These are phyloP conservation scores for Cyberlindnera euphorbiiphila DNA, from an alignment of 805 yeast genomes.

Conservation along the genomic window DNA sequence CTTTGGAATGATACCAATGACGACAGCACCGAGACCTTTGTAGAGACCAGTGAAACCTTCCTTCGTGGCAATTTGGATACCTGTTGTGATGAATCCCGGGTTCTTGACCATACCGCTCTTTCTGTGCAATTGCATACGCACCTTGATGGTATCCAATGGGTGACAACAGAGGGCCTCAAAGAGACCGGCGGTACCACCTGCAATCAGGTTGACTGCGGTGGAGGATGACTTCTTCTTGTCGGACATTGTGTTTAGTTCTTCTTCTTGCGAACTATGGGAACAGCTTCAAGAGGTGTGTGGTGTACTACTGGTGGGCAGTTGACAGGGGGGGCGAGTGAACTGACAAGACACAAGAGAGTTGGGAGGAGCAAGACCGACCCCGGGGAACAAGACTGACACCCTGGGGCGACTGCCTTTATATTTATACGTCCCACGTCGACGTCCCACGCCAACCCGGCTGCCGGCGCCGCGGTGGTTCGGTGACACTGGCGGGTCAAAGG, in stretches of 20 bases:
- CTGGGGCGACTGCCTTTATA: too few relatives aligned
- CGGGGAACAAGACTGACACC: too few relatives aligned
- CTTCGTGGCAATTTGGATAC: slow-evolving; percentile 66
- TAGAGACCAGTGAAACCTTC: slow-evolving; percentile 86
- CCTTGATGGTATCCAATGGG: slow-evolving; percentile 97
- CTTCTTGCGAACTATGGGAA: background rate
- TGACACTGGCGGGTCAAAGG: slow-evolving; percentile 12
- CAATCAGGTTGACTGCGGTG: slow-evolving; percentile 65
- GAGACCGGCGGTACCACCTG: slow-evolving; percentile 97
- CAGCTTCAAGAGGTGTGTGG: too few relatives aligned
- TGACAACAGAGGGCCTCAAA: slow-evolving; percentile 98
- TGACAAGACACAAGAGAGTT: too few relatives aligned
- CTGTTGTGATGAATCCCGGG: slow-evolving; percentile 85
- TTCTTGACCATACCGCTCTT: slow-evolving; percentile 63
- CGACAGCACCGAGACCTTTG: slow-evolving; percentile 96
- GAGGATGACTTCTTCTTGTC: slow-evolving; percentile 34
- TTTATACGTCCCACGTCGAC: too few relatives aligned
- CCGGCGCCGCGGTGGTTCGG: too few relatives aligned
- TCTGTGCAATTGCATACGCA: slow-evolving; percentile 89
- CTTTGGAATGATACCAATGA: slow-evolving; percentile 95
- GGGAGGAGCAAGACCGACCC: too few relatives aligned
- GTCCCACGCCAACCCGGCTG: too few relatives aligned
- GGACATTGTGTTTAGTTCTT: slow-evolving; percentile 20
- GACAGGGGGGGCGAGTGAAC: too few relatives aligned
- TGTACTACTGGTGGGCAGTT: too few relatives aligned